Evolutionary conservation across 305 asterid species (phyloP).

Genomic region (Fraxinus ornus): DNA sequence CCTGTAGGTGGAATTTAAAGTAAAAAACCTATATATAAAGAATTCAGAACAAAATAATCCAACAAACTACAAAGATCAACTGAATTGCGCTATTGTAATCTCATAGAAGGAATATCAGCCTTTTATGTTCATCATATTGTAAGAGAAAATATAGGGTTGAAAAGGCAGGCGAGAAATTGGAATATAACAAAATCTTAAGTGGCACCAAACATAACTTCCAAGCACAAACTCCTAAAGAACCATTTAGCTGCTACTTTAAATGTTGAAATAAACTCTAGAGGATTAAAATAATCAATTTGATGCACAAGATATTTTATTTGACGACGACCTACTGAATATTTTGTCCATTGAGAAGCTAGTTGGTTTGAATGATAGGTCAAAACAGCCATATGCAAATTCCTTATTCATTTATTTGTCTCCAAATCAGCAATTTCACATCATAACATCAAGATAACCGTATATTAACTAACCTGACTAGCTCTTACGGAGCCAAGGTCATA

Average conservation of each 20-base stretch:
- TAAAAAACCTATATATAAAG: slow-evolving; percentile 5
- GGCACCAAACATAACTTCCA: neutral
- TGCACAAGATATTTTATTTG: neutral
- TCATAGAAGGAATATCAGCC: neutral
- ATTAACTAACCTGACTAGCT: neutral
- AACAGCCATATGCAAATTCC: slow-evolving; percentile 8
- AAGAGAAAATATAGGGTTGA: neutral
- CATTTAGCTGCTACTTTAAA: neutral
- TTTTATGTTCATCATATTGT: neutral
- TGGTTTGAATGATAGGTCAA: slow-evolving; percentile 9
- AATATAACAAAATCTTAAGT: neutral
- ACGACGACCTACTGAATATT: neutral
- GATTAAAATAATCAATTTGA: neutral
- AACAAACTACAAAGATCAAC: neutral
- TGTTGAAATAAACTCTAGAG: neutral
- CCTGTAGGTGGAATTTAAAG: slow-evolving; percentile 26
- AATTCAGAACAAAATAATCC: neutral
- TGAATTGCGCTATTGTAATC: neutral
- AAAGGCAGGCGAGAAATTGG: neutral
- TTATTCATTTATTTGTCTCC: neutral
- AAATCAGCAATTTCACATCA: neutral
- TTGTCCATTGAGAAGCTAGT: neutral
- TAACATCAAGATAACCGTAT: neutral
- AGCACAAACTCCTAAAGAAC: neutral
- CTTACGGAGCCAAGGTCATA: neutral